Conservation (phyloP, 305 asterid genomes). For the Caryopteris hybrid region DNA sequence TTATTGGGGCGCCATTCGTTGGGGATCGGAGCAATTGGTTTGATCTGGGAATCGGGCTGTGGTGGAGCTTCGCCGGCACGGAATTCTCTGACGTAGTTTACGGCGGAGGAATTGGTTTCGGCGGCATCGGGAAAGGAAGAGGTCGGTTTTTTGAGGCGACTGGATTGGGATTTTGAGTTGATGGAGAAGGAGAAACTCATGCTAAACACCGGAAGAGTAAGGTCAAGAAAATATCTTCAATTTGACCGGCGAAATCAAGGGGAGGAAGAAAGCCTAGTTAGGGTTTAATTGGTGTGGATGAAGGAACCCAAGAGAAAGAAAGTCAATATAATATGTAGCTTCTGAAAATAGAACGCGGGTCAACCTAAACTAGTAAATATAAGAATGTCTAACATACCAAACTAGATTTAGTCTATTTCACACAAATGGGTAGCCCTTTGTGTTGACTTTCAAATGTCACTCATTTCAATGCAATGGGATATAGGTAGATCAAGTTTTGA, state of each 20-base stretch:
- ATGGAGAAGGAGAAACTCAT: constrained; percentile 69
- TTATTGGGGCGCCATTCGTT: constrained; percentile 60
- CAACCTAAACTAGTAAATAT: too few species aligned
- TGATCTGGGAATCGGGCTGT: constrained; percentile 15
- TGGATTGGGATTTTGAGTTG: constrained; percentile 22
- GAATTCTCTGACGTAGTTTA: constrained; percentile 54
- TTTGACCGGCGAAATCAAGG: not conserved
- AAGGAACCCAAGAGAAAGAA: not conserved
- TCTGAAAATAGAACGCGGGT: too few species aligned
- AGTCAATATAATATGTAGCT: too few species aligned
- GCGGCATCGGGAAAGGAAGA: constrained; percentile 1
- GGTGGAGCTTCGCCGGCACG: constrained; percentile 41
- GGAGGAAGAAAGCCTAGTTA: not conserved
- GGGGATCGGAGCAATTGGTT: constrained; percentile 55
- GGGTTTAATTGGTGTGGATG: not conserved
- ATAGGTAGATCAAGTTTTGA: too few species aligned
- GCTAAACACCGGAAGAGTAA: not conserved
- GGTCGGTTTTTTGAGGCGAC: constrained; percentile 29
- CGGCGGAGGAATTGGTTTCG: constrained; percentile 18
- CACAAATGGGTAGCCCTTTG: too few species aligned
- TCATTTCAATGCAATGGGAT: too few species aligned
- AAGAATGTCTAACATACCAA: too few species aligned
- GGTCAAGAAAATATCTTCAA: not conserved
- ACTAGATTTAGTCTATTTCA: too few species aligned
- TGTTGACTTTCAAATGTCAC: too few species aligned